Percentiles rank a stretch among this genome's conserved stretches.
Evolutionary conservation across 805 yeast genomes (phyloP).

Genomic region (Blastobotrys americana): DNA sequence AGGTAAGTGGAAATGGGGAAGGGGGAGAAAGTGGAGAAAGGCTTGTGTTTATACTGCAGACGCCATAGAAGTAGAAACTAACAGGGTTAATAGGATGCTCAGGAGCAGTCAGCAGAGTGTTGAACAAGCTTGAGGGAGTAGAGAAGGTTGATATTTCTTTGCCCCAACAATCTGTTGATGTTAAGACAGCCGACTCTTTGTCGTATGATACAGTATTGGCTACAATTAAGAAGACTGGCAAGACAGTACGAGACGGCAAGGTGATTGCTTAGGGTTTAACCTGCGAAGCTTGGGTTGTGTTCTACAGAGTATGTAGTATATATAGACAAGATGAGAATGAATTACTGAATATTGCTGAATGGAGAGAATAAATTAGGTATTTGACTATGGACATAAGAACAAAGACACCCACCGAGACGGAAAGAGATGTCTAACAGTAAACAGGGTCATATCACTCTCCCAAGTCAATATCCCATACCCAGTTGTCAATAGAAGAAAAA

Average conservation of each 20-base stretch:
- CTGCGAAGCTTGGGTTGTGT: too few species aligned
- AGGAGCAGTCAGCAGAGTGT: conserved; percentile 72
- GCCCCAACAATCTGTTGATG: conserved; percentile 76
- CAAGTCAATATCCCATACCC: conserved; percentile 52
- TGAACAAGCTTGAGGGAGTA: conserved; percentile 67
- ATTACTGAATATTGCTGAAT: too few species aligned
- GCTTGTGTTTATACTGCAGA: neutral
- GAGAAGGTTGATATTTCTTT: conserved; percentile 65
- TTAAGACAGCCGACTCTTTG: conserved; percentile 46
- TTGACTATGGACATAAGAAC: too few species aligned
- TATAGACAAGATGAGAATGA: too few species aligned
- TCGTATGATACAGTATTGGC: conserved; percentile 72
- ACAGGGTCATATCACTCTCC: conserved; percentile 25
- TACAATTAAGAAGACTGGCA: conserved; percentile 86
- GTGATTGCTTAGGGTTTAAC: conserved; percentile 34
- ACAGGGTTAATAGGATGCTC: conserved; percentile 76
- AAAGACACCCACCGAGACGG: neutral
- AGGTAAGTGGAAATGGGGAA: conserved; percentile 32
- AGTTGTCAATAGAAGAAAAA: conserved; percentile 52
- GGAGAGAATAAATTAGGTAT: conserved; percentile 1
- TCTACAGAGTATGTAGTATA: too few species aligned
- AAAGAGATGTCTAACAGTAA: conserved; percentile 5
- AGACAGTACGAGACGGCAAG: conserved; percentile 64
- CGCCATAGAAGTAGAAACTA: neutral
- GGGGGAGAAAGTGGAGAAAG: neutral